Conservation (phyloP, 148 eudicot species). For the Dianthus caryophyllus region DNA sequence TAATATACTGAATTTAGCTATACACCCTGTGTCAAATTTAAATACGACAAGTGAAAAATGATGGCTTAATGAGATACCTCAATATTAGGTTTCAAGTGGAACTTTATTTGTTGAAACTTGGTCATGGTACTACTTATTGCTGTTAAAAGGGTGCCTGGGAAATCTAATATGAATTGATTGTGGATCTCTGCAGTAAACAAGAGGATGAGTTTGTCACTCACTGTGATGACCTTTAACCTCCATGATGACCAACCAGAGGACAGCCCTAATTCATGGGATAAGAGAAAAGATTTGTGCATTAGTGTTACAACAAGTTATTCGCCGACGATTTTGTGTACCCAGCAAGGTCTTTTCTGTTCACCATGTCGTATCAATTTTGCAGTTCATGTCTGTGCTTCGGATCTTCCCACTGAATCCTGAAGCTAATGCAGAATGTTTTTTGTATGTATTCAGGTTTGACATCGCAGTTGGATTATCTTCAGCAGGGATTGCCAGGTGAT, state of each 20-base stretch:
- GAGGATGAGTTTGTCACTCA: conserved; percentile 75
- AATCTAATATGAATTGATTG: not conserved
- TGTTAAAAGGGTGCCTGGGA: not conserved
- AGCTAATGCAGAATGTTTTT: conserved; percentile 2
- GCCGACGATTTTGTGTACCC: conserved; percentile 85
- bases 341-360: conserved; percentile 53
- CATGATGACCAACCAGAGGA: conserved; percentile 79
- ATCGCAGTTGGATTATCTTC: conserved; percentile 82
- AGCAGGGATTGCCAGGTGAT: conserved; percentile 84
- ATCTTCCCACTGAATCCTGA: not conserved
- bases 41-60: not conserved
- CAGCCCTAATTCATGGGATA: conserved; percentile 88
- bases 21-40: too few relatives aligned
- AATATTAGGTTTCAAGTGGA: not conserved
- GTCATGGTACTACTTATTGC: too few relatives aligned
- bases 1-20: too few relatives aligned
- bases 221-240: conserved; percentile 89
- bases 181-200: conserved; percentile 1
- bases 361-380: conserved; percentile 10
- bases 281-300: conserved; percentile 82
- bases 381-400: conserved; percentile 3
- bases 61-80: not conserved
- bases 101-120: too few relatives aligned
- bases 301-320: conserved; percentile 90
- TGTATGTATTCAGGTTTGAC: conserved; percentile 51